Evolutionary conservation across 371 early-diverging fungal genomes (phyloP).

Genomic region (Actinomucor elegans): DNA sequence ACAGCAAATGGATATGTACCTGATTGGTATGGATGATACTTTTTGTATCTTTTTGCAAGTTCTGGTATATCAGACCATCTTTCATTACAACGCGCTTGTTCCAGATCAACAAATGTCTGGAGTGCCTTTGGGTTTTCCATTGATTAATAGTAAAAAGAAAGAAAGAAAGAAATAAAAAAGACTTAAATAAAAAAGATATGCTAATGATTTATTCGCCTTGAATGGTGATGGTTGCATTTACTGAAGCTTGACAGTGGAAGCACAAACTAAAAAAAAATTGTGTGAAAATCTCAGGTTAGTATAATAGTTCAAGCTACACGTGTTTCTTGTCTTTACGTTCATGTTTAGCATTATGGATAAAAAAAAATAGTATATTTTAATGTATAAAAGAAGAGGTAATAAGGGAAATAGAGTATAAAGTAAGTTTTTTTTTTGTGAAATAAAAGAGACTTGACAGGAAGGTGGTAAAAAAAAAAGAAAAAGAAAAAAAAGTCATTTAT

Average conservation of each 20-base stretch:
- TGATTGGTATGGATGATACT: conserved; percentile 62
- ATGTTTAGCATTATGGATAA: no score
- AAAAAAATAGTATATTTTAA: no score
- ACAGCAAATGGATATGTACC: conserved; percentile 37
- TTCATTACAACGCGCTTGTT: conserved; percentile 58
- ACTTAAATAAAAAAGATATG: no score
- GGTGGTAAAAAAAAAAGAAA: not conserved
- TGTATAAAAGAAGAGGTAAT: not conserved
- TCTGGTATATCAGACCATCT: conserved; percentile 58
- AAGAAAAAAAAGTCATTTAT: not conserved
- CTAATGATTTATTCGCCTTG: no score
- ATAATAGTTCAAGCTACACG: not conserved
- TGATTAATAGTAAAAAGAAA: not conserved
- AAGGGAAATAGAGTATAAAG: not conserved
- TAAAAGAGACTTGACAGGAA: not conserved
- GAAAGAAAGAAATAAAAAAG: not conserved
- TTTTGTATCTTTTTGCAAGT: conserved; percentile 63
- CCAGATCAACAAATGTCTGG: conserved; percentile 49
- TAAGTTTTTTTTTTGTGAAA: not conserved
- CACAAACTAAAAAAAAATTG: conserved; percentile 5
- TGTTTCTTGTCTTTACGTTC: no score
- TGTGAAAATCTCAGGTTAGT: not conserved
- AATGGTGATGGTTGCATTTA: no score
- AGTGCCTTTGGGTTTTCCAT: conserved; percentile 28
- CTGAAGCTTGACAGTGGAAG: not conserved